These are phyloP conservation scores for Leptomonas seymouri DNA, from an alignment of 208 protist genomes.

Conservation along the genomic window DNA sequence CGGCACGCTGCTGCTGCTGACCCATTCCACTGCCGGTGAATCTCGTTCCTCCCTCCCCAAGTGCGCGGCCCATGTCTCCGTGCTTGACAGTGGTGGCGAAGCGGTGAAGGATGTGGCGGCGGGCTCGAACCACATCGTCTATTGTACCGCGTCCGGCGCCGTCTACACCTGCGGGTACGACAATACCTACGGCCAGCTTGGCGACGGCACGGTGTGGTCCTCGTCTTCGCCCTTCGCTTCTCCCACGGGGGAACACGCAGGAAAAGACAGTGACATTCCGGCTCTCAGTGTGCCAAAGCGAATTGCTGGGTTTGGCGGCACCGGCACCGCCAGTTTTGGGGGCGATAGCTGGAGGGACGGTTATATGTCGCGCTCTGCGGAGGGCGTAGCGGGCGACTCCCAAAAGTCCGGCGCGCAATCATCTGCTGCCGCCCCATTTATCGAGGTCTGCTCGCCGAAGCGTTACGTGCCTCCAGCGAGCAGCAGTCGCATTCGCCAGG, in stretches of 20 bases:
- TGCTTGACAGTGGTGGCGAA: conserved; percentile 38
- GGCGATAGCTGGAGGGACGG: background rate
- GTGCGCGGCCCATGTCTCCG: conserved; percentile 31
- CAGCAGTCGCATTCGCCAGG: conserved; percentile 42
- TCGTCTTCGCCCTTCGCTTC: background rate
- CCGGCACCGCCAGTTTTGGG: background rate
- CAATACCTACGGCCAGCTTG: conserved; percentile 85
- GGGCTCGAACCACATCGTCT: conserved; percentile 78
- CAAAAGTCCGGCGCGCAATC: background rate
- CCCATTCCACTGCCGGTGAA: background rate
- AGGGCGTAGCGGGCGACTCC: background rate
- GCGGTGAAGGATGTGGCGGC: conserved; percentile 73
- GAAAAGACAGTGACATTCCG: conserved; percentile 17
- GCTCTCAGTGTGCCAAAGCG: conserved; percentile 34
- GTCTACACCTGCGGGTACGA: conserved; percentile 79
- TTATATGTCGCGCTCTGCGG: background rate
- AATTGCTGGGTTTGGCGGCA: conserved; percentile 47
- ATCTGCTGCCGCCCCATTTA: background rate
- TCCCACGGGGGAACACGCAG: background rate
- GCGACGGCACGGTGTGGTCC: conserved; percentile 79
- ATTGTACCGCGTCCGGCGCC: conserved; percentile 70
- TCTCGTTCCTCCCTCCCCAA: background rate
- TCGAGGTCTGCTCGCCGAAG: background rate
- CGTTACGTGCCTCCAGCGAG: conserved; percentile 18
- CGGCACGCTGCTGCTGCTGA: conserved; percentile 27